Evolutionary conservation across 1,284 basidiomycete species (phyloP), one percentile per base, ranked within the genome.

Genomic region (Clitocybe nebularis): DNA sequence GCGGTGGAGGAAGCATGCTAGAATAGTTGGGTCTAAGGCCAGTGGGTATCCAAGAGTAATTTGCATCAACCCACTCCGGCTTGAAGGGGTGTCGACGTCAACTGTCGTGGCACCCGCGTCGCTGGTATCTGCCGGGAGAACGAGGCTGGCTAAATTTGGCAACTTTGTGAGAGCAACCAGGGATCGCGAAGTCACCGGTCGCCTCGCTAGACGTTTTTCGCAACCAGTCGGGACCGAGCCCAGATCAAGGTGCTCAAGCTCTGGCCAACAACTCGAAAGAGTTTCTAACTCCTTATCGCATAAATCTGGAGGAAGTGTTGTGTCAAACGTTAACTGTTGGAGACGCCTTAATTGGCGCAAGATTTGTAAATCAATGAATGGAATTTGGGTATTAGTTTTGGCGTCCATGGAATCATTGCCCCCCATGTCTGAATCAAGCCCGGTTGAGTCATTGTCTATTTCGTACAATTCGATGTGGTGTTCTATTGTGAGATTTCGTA

Each of bases 401-500:
- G 24, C 38, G 24, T 35, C 46, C 39, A 35, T 32, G 40, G 33
- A 45, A 20, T 44, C 41, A 17, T 35, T 24, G 40, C 32, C 43
- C 24, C 49, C 34, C 10, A 17, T 36, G n/a, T n/a, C n/a, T n/a
- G n/a, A n/a, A n/a, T n/a, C n/a, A n/a, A n/a, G n/a, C n/a, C n/a
- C n/a, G 36, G 26, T 43, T 7, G 8, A 16, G 24, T 57, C 54
- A 49, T 49, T 30, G 39, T 53, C 55, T 41, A 47, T 14, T 36
- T 63, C 62, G 33, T 63, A 57, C 34, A 61, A 33, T 44, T 66
- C 58, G 43, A 63, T 51, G 30, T 66, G 59, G 39, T 74, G 64
- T 45, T 80, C 74, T 50, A 82, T 56, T 24, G 59, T 59, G 36
- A 81, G 61, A 20, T 68, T 62, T 10, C 57, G 55, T 20, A 79